Evolutionary conservation across 176 grass and related monocot species (phyloP).

Genomic region (Musa itinerans): DNA sequence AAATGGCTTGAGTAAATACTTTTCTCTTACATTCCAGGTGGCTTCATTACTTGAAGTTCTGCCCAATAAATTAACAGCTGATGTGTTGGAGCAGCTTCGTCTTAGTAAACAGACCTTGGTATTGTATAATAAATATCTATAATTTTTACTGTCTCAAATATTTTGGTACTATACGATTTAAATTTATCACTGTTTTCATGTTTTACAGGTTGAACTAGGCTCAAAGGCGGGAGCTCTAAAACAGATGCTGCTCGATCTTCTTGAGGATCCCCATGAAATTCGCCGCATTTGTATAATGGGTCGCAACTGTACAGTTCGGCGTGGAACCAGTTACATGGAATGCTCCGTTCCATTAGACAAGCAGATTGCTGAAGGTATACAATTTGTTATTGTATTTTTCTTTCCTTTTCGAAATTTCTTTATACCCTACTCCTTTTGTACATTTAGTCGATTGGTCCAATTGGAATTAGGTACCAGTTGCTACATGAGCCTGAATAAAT

Average conservation of each 20-base stretch:
- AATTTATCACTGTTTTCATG: slow-evolving; percentile 20
- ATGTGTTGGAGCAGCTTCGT: slow-evolving; percentile 91
- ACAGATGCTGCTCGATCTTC: slow-evolving; percentile 91
- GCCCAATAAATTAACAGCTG: slow-evolving; percentile 82
- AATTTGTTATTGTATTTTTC: not conserved
- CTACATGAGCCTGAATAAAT: not conserved
- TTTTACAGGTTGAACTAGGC: slow-evolving; percentile 71
- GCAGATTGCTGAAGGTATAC: slow-evolving; percentile 76
- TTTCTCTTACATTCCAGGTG: slow-evolving; percentile 43
- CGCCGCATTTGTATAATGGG: slow-evolving; percentile 92
- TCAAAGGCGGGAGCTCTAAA: slow-evolving; percentile 90
- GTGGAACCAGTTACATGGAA: slow-evolving; percentile 40
- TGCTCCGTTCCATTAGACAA: slow-evolving; percentile 79
- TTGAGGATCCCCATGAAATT: slow-evolving; percentile 91
- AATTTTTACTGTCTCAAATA: slow-evolving; percentile 2
- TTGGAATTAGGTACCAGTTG: not conserved
- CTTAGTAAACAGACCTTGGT: slow-evolving; percentile 93
- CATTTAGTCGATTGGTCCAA: not conserved
- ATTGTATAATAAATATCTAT: slow-evolving; percentile 1
- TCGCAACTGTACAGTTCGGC: slow-evolving; percentile 62
- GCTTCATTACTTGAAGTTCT: slow-evolving; percentile 84
- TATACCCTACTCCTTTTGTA: not conserved
- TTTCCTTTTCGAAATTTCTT: not conserved
- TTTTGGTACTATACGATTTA: slow-evolving; percentile 1
- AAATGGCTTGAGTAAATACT: not conserved